These are phyloP conservation scores for Coniochaeta pulveracea DNA, from an alignment of 2,329 filamentous ascomycete genomes.

Conservation along the genomic window DNA sequence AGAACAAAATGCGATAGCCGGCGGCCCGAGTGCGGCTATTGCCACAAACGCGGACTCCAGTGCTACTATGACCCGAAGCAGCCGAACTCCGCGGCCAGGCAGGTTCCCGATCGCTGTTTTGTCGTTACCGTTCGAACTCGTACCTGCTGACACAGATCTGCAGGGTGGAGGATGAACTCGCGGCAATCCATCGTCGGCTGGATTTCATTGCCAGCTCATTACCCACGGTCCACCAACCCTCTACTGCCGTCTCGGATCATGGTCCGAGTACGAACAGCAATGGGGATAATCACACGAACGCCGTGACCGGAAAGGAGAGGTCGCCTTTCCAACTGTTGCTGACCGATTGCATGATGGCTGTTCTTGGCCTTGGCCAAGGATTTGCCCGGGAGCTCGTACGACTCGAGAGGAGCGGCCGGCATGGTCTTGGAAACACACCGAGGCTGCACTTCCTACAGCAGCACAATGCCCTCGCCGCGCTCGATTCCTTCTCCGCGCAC, in stretches of 20 bases:
- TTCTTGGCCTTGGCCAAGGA: conserved; percentile 7
- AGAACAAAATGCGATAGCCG: conserved; percentile 6
- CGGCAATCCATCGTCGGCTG: conserved; percentile 7
- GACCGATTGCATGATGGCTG: conserved; percentile 3
- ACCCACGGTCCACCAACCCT: not conserved
- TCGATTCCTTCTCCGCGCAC: conserved; percentile 14
- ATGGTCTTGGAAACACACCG: not conserved
- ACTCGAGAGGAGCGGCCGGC: conserved; percentile 3
- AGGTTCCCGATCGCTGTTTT: not conserved
- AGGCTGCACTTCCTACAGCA: conserved; percentile 11
- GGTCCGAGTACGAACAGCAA: not conserved
- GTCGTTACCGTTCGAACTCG: no score
- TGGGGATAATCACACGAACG: not conserved
- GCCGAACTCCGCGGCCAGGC: conserved; percentile 5
- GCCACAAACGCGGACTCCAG: conserved; percentile 5
- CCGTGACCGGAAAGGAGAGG: conserved; percentile 6
- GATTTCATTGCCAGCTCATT: conserved; percentile 5
- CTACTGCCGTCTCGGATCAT: not conserved
- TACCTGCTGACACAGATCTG: conserved; percentile 4
- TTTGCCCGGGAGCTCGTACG: conserved; percentile 6
- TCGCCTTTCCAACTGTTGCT: conserved; percentile 5
- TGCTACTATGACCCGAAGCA: conserved; percentile 6
- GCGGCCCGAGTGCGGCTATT: conserved; percentile 5
- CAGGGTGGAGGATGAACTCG: conserved; percentile 7
- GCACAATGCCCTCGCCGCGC: conserved; percentile 10